These are phyloP conservation scores for Ampelomyces quisqualis DNA, from an alignment of 2,329 filamentous ascomycete genomes.

Conservation along the genomic window DNA sequence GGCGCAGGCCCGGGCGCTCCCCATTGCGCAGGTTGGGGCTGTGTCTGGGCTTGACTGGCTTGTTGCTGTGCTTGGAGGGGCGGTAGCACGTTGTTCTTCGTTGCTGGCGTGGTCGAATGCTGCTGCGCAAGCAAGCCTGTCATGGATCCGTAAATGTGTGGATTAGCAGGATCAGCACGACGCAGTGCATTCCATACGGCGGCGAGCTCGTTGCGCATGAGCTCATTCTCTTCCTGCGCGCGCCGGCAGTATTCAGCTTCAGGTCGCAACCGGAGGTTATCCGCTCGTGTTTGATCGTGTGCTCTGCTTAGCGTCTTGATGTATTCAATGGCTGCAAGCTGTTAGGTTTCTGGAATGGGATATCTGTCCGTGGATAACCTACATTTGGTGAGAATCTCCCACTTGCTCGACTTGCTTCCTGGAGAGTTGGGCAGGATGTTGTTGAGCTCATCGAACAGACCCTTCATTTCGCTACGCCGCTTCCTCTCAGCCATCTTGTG, in stretches of 20 bases:
- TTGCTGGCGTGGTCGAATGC: slow-evolving; percentile 31
- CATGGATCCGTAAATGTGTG: slow-evolving; percentile 52
- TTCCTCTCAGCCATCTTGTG: slow-evolving; percentile 86
- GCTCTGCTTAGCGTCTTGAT: slow-evolving; percentile 46
- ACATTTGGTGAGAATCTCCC: slow-evolving; percentile 88
- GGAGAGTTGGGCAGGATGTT: slow-evolving; percentile 77
- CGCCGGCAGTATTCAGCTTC: slow-evolving; percentile 49
- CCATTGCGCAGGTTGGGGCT: slow-evolving; percentile 40
- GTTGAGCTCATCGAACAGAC: slow-evolving; percentile 77
- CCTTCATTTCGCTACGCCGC: slow-evolving; percentile 84
- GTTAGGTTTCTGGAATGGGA: slow-evolving; percentile 10
- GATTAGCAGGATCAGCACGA: slow-evolving; percentile 48
- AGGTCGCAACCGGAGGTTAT: slow-evolving; percentile 47
- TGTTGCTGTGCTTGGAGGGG: slow-evolving; percentile 43
- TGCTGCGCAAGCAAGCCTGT: slow-evolving; percentile 48
- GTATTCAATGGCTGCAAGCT: slow-evolving; percentile 50
- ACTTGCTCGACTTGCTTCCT: slow-evolving; percentile 83
- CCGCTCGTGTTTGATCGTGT: slow-evolving; percentile 43
- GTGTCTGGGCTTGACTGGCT: slow-evolving; percentile 22
- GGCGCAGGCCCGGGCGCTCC: slow-evolving; percentile 33
- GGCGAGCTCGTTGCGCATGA: slow-evolving; percentile 49
- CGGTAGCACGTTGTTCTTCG: slow-evolving; percentile 37
- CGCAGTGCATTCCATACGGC: slow-evolving; percentile 51
- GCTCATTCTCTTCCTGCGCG: slow-evolving; percentile 50
- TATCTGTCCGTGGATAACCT: slow-evolving; percentile 30